phyloP scores from a whole-genome alignment of 768 basidiomycete genomes.

The Suillus hirtellus region DNA sequence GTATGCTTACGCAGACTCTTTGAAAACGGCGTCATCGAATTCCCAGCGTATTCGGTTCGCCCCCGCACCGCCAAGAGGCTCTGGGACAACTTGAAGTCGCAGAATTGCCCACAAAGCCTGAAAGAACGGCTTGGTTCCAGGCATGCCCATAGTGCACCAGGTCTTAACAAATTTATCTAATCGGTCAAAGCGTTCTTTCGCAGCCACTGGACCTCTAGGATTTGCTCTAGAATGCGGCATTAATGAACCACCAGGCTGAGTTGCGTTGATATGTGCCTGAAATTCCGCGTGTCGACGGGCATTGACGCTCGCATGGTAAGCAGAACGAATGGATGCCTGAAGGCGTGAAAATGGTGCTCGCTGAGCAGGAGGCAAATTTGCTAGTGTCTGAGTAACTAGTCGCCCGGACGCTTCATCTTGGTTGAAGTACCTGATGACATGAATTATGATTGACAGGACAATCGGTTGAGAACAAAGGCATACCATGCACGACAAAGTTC shows the following conservation, averaged over 20 bases:
- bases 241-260: slow-evolving; percentile 77
- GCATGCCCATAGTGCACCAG: slow-evolving; percentile 87
- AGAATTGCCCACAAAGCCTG: slow-evolving; percentile 71
- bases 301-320: slow-evolving; percentile 80
- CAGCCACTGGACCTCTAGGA: slow-evolving; percentile 61
- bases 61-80: slow-evolving; percentile 80
- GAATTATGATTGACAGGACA: slow-evolving; percentile 14
- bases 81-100: slow-evolving; percentile 79
- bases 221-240: slow-evolving; percentile 72
- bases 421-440: slow-evolving; percentile 67
- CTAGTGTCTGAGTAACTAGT: slow-evolving; percentile 79
- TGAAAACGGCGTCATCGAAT: slow-evolving; percentile 91
- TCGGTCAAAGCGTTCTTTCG: slow-evolving; percentile 75
- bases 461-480: slow-evolving; percentile 21
- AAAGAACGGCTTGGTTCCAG: slow-evolving; percentile 84
- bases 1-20: slow-evolving; percentile 83
- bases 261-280: slow-evolving; percentile 79
- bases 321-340: slow-evolving; percentile 83
- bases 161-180: slow-evolving; percentile 72
- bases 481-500: slow-evolving; percentile 80
- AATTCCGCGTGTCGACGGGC: slow-evolving; percentile 80
- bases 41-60: slow-evolving; percentile 78
- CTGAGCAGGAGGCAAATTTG: slow-evolving; percentile 78
- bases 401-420: slow-evolving; percentile 80
- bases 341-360: slow-evolving; percentile 84